Conservation (phyloP, 176 grass and related monocot species). For the Carex littledalei region DNA sequence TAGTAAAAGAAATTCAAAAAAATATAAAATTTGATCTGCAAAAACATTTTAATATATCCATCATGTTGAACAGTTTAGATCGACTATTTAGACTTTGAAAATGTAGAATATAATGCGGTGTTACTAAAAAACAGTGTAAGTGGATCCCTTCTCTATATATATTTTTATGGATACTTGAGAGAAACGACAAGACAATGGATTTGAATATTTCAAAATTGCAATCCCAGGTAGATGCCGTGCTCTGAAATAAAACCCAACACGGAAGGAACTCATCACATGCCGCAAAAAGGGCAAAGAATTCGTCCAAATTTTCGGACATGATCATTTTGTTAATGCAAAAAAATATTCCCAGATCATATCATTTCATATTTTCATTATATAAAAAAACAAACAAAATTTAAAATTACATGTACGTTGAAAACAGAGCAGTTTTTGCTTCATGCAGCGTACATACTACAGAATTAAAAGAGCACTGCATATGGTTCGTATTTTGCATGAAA, state of each 20-base stretch:
- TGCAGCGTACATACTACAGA: too few species aligned
- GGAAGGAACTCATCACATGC: neutral
- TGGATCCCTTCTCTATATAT: too few species aligned
- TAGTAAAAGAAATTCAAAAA: too few species aligned
- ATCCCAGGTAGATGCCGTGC: neutral
- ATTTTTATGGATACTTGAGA: neutral
- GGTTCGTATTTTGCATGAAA: too few species aligned
- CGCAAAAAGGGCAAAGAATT: neutral
- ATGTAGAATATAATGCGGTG: too few species aligned
- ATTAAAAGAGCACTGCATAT: too few species aligned
- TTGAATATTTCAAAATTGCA: neutral
- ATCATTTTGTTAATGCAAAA: neutral
- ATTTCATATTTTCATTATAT: neutral
- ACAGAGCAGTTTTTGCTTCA: too few species aligned
- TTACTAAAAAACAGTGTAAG: too few species aligned
- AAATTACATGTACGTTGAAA: neutral
- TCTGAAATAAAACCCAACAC: neutral
- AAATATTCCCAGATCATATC: neutral
- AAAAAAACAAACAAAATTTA: neutral
- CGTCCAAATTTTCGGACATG: neutral
- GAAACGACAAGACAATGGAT: neutral
- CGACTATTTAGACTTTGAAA: too few species aligned
- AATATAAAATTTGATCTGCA: too few species aligned
- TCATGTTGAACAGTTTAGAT: too few species aligned
- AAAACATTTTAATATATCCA: too few species aligned